A percentile compares a stretch with the other conserved stretches of the same genome.
Conservation (phyloP, 768 basidiomycete genomes). For the Lanmaoa pseudosensibilis region DNA sequence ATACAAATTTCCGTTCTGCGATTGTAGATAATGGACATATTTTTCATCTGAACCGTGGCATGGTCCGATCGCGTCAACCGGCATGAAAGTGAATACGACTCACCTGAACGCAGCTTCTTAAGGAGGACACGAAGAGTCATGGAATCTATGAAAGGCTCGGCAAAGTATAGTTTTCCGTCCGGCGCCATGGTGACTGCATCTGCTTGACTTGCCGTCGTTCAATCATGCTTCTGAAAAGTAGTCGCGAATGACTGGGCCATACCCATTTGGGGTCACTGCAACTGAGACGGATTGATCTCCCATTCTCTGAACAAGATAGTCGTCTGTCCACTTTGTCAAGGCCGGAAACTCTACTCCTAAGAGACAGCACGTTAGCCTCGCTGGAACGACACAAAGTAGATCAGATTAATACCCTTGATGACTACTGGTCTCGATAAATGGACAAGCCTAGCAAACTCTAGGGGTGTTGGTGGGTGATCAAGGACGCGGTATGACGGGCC, state of each 20-base stretch:
- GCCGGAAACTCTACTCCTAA: conserved; percentile 52
- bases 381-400: neutral
- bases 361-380: conserved; percentile 2
- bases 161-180: conserved; percentile 65
- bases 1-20: conserved; percentile 89
- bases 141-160: conserved; percentile 66
- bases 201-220: conserved; percentile 52
- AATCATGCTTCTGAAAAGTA: conserved; percentile 9
- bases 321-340: conserved; percentile 59
- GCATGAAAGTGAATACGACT: neutral
- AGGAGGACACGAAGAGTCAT: conserved; percentile 68
- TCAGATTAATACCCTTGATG: conserved; percentile 56
- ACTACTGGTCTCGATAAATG: conserved; percentile 72
- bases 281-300: conserved; percentile 59
- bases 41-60: conserved; percentile 12
- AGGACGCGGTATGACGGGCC: conserved; percentile 51
- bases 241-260: conserved; percentile 16
- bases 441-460: conserved; percentile 69
- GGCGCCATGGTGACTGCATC: conserved; percentile 64
- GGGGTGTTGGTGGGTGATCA: conserved; percentile 55
- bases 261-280: conserved; percentile 87
- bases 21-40: conserved; percentile 74
- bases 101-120: conserved; percentile 38
- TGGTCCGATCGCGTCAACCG: neutral
- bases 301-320: conserved; percentile 59